Base-by-base conservation (phyloP, 1,284 basidiomycete genomes). In the Ustilago nuda region DNA sequence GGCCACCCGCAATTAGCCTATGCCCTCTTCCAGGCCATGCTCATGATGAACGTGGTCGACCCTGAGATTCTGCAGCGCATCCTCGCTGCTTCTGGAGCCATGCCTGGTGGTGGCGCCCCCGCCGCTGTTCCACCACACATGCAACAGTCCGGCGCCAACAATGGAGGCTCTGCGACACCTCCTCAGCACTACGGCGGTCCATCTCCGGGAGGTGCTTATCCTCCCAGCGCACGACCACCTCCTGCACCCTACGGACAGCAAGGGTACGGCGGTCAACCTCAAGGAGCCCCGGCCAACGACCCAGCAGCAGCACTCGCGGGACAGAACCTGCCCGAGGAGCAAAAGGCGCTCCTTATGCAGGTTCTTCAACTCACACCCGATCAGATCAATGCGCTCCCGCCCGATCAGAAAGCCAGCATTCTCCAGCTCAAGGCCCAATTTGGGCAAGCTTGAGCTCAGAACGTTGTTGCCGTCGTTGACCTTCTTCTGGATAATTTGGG, bases 31-130 rank as follows among this genome's bases (percentile, higher is more conserved):
- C 96, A 98, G 87, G 93, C 94, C 0, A 91, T 99, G 83, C 88
- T 99, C 6, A 88, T 98, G 67, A 94, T 97, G 89, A 94, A 96
- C 84, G 94, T 99, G 30, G 94, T 99, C 54, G 95, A 98, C 79
- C 90, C 92, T 1, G 90, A 90, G 2, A 91, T 98, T 57, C 88
- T 98, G 2, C 89, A 91, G 82, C 90, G 91, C 79, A 82, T 89
- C 83, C 43, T 74, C 4, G 75, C 66, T 7, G 71, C 76, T 8
- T 76, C 74, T 3, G 74, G 74, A 15, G 66, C 74, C n/a, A 43
- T 69, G 0, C 69, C 66, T 8, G 66, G 61, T 17, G 71, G 56
- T 23, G 46, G 58, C 2, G 50, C 71, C 3, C 39, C 33, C 11
- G 62, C 46, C 23, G 61, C 67, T 13, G 65, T 72, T 1, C 68